These are phyloP conservation scores for Bondarzewia mesenterica DNA, from an alignment of 1,284 basidiomycete species.

Conservation along the genomic window DNA sequence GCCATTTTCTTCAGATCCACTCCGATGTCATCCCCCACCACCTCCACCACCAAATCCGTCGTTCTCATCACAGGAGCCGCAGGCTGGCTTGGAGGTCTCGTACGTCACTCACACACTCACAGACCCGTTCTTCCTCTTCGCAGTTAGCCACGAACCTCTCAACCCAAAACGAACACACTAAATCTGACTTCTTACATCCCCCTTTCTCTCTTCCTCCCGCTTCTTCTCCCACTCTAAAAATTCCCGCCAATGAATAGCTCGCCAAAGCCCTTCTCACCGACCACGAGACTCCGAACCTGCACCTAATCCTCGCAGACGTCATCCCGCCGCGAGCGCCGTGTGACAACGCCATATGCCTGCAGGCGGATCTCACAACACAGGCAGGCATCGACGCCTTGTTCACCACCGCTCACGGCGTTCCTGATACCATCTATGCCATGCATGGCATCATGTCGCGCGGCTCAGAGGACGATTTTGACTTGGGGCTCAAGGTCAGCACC, in stretches of 20 bases:
- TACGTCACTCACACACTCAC: constrained; percentile 15
- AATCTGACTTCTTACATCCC: no score
- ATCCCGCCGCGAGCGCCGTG: constrained; percentile 35
- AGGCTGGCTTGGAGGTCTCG: constrained; percentile 38
- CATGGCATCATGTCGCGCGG: constrained; percentile 68
- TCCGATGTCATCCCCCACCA: no score
- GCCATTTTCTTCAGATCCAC: no score
- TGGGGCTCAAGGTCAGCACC: constrained; percentile 43
- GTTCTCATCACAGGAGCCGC: constrained; percentile 53
- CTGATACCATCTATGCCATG: constrained; percentile 46
- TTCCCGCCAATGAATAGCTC: constrained; percentile 24
- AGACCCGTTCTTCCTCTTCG: no score
- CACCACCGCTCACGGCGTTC: constrained; percentile 30
- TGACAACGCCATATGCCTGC: constrained; percentile 31
- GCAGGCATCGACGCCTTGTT: constrained; percentile 32
- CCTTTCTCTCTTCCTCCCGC: no score
- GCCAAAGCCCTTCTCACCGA: constrained; percentile 26
- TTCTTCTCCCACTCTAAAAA: no score
- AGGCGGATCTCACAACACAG: constrained; percentile 12
- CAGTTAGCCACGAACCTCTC: no score
- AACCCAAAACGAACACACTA: no score
- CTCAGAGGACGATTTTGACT: constrained; percentile 55
- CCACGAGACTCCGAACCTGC: constrained; percentile 28
- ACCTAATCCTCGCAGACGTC: constrained; percentile 50
- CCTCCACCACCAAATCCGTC: constrained; percentile 17